Conservation (phyloP, 2,329 filamentous ascomycete species). For the Cryphonectria parasitica region DNA sequence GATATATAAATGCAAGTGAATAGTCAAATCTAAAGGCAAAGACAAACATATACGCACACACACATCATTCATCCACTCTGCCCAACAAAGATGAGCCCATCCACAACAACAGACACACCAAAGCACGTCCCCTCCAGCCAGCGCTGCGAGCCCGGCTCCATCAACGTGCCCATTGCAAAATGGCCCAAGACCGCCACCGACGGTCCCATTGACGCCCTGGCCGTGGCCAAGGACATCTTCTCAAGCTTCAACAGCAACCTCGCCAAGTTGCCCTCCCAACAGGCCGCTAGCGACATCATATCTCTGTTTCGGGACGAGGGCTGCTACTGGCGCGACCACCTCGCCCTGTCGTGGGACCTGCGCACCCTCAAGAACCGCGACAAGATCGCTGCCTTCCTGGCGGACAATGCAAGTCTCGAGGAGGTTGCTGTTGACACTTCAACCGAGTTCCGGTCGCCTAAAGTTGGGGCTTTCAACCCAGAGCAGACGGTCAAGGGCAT, state of each 20-base stretch:
- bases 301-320: conserved; percentile 48
- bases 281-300: conserved; percentile 19
- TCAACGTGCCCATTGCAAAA: conserved; percentile 54
- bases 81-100: conserved; percentile 22
- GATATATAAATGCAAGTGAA: not conserved
- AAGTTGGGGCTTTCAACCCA: conserved; percentile 51
- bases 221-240: conserved; percentile 45
- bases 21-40: not conserved
- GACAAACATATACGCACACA: not conserved
- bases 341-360: conserved; percentile 60
- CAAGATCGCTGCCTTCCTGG: conserved; percentile 46
- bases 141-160: conserved; percentile 50
- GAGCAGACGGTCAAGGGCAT: conserved; percentile 55
- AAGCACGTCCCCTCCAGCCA: conserved; percentile 20
- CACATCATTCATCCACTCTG: not conserved
- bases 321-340: conserved; percentile 63
- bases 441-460: conserved; percentile 49
- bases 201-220: conserved; percentile 40
- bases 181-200: conserved; percentile 42
- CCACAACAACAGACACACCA: conserved; percentile 1
- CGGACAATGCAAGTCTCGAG: conserved; percentile 44
- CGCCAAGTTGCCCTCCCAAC: conserved; percentile 37
- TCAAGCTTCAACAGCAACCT: conserved; percentile 47
- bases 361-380: conserved; percentile 51
- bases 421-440: conserved; percentile 51